Percentiles rank a stretch among this genome's conserved stretches.
Evolutionary conservation across 2,329 filamentous ascomycete species (phyloP).

Genomic region (Grosmannia clavigera): DNA sequence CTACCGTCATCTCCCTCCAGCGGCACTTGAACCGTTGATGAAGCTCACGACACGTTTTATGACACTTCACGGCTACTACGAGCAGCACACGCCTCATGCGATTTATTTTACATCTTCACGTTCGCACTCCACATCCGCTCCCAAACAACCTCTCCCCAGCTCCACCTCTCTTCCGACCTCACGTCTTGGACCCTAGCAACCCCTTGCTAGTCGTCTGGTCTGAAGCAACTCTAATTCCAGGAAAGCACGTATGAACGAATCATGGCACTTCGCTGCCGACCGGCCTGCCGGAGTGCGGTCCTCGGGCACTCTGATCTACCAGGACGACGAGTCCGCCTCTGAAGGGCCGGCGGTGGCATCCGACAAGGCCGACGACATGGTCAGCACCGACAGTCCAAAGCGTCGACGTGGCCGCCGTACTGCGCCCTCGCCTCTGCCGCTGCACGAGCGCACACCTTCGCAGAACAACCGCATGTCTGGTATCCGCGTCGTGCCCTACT

Average conservation of each 20-base stretch:
- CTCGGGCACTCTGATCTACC: not conserved
- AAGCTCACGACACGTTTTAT: not conserved
- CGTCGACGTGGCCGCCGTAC: slow-evolving; percentile 1
- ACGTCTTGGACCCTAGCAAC: not conserved
- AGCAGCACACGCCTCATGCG: not conserved
- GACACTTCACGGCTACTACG: not conserved
- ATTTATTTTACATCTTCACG: not conserved
- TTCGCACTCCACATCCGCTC: not conserved
- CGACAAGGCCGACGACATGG: not conserved
- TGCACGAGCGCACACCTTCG: slow-evolving; percentile 28
- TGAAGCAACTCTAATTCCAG: not conserved
- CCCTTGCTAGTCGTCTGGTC: not conserved
- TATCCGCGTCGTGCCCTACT: slow-evolving; percentile 37
- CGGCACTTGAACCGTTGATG: not conserved
- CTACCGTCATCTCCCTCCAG: not conserved
- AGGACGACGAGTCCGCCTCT: slow-evolving; percentile 1
- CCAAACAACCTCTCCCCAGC: not conserved
- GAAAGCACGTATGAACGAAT: slow-evolving; percentile 4
- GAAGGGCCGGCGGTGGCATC: slow-evolving; percentile 1
- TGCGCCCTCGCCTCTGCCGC: slow-evolving; percentile 17
- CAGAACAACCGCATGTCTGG: slow-evolving; percentile 26
- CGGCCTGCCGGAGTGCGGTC: slow-evolving; percentile 2
- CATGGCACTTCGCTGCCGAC: slow-evolving; percentile 7
- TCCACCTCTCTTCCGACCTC: not conserved
- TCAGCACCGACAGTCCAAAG: not conserved